Conservation (phyloP, 495 filamentous ascomycete genomes). For the Aspergillus asperescens region DNA sequence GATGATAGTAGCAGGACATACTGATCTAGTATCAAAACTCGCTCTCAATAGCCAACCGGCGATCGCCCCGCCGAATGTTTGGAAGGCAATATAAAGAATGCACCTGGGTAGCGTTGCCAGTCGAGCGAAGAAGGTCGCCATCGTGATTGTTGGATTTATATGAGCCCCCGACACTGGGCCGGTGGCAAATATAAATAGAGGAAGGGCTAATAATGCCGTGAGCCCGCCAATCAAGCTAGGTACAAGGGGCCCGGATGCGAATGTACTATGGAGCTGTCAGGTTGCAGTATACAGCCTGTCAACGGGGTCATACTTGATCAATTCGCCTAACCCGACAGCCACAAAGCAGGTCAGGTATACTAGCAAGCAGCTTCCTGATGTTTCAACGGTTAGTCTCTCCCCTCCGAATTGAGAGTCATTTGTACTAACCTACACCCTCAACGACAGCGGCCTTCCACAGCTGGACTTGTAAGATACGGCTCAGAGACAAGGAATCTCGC, state of each 20-base stretch:
- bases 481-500: constrained; percentile 33
- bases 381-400: no score
- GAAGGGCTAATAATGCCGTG: constrained; percentile 41
- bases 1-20: not conserved
- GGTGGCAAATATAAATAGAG: constrained; percentile 48
- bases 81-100: constrained; percentile 40
- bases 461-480: constrained; percentile 32
- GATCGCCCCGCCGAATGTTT: constrained; percentile 40
- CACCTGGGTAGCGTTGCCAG: constrained; percentile 44
- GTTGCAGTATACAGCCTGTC: not conserved
- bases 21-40: not conserved
- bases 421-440: constrained; percentile 38
- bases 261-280: not conserved
- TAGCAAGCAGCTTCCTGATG: constrained; percentile 16
- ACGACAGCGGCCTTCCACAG: constrained; percentile 44
- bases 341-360: constrained; percentile 26
- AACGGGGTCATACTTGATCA: not conserved
- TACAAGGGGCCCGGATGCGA: constrained; percentile 13
- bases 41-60: constrained; percentile 37
- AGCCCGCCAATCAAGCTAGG: constrained; percentile 34
- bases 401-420: no score
- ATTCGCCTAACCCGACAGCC: constrained; percentile 13
- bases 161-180: constrained; percentile 48
- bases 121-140: constrained; percentile 47
- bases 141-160: constrained; percentile 48